Conservation (phyloP, 805 yeast species). For the Millerozyma acaciae region DNA sequence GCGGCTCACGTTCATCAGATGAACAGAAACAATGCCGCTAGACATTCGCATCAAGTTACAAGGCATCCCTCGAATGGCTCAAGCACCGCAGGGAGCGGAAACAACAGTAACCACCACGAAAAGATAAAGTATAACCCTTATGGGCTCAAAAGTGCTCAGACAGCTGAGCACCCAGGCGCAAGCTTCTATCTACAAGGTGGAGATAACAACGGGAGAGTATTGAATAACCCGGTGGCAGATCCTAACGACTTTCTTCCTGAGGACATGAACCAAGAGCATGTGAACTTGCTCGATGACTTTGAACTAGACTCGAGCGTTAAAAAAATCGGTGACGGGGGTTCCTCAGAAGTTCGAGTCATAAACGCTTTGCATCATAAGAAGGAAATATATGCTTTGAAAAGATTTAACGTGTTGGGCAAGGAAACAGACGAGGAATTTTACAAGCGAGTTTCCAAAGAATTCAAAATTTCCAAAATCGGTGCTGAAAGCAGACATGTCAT, state of each 20-base stretch:
- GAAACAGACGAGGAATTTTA: constrained; percentile 67
- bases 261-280: constrained; percentile 44
- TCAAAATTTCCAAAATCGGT: constrained; percentile 51
- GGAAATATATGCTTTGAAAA: constrained; percentile 60
- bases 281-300: constrained; percentile 53
- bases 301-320: constrained; percentile 39
- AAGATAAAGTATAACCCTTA: constrained; percentile 64
- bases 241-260: constrained; percentile 65
- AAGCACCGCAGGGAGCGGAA: constrained; percentile 10
- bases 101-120: constrained; percentile 18
- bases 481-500: constrained; percentile 60
- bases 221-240: constrained; percentile 59
- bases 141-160: constrained; percentile 42
- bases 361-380: constrained; percentile 36
- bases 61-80: constrained; percentile 6
- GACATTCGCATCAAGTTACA: too few relatives aligned
- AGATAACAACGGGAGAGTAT: constrained; percentile 43
- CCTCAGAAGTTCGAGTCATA: constrained; percentile 55
- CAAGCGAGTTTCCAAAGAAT: constrained; percentile 61
- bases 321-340: constrained; percentile 69
- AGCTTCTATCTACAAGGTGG: constrained; percentile 29
- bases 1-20: constrained; percentile 32
- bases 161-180: constrained; percentile 22
- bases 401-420: constrained; percentile 53
- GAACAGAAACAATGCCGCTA: constrained; percentile 25